Evolutionary conservation across 2,329 filamentous ascomycete genomes (phyloP).

Genomic region (Parastagonospora nodorum): DNA sequence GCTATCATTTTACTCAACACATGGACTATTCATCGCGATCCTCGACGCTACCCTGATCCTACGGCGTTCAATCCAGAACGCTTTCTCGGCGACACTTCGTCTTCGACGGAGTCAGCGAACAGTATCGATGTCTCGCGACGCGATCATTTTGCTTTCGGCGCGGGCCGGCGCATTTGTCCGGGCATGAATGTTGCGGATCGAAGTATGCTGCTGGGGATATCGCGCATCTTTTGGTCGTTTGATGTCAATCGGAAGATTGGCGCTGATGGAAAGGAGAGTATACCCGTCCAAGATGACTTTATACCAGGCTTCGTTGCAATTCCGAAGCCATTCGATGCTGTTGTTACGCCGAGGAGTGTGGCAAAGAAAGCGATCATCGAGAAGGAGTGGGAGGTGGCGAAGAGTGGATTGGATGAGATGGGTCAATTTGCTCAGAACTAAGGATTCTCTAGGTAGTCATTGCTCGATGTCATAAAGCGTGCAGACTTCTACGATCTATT

Average conservation of each 20-base stretch:
- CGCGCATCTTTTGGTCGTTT: slow-evolving; percentile 39
- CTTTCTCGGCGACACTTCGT: slow-evolving; percentile 33
- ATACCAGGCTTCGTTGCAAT: slow-evolving; percentile 1
- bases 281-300: slow-evolving; percentile 6
- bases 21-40: slow-evolving; percentile 57
- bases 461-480: too few relatives aligned
- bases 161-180: slow-evolving; percentile 40
- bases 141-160: slow-evolving; percentile 43
- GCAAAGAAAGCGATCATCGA: slow-evolving; percentile 12
- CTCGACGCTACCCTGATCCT: slow-evolving; percentile 46
- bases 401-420: slow-evolving; percentile 14
- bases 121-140: slow-evolving; percentile 3
- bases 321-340: slow-evolving; percentile 12
- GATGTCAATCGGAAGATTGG: slow-evolving; percentile 11
- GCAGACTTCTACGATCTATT: too few relatives aligned
- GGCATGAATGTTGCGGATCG: slow-evolving; percentile 39
- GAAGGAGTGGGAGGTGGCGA: slow-evolving; percentile 17
- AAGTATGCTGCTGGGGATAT: slow-evolving; percentile 27
- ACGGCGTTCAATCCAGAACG: slow-evolving; percentile 50
- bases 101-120: slow-evolving; percentile 1
- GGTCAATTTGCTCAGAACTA: slow-evolving; percentile 12
- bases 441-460: too few relatives aligned
- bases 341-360: slow-evolving; percentile 17
- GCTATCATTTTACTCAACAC: slow-evolving; percentile 55
- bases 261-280: neutral